Conservation (phyloP, 2,329 filamentous ascomycete genomes). For the Penicillium polonicum region DNA sequence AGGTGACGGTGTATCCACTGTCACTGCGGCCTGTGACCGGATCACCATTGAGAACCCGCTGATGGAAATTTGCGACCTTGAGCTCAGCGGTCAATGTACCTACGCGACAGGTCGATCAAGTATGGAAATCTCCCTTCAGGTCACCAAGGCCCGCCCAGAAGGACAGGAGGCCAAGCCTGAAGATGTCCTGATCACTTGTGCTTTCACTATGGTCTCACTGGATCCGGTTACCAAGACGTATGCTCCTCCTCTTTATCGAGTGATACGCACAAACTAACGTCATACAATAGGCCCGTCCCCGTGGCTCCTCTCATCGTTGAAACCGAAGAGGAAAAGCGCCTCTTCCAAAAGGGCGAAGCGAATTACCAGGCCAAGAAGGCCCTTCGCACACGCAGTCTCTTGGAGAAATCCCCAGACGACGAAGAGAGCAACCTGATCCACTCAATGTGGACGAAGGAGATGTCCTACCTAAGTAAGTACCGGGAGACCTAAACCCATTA, state of each 20-base stretch:
- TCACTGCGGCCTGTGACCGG: constrained; percentile 63
- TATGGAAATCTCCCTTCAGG: constrained; percentile 71
- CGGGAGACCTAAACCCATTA: neutral
- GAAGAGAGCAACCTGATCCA: constrained; percentile 71
- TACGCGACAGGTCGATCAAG: constrained; percentile 72
- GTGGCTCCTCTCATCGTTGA: constrained; percentile 62
- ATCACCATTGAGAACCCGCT: constrained; percentile 69
- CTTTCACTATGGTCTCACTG: constrained; percentile 75
- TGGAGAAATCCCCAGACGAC: constrained; percentile 67
- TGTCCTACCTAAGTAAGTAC: constrained; percentile 58
- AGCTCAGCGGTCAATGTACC: constrained; percentile 67
- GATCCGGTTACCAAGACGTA: constrained; percentile 66
- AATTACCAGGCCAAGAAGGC: constrained; percentile 68
- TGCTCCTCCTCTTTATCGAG: constrained; percentile 8
- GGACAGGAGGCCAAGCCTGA: constrained; percentile 57
- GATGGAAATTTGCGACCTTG: constrained; percentile 74
- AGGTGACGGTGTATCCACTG: constrained; percentile 62
- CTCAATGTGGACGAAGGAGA: constrained; percentile 68
- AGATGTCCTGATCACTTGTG: constrained; percentile 68
- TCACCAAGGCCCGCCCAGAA: constrained; percentile 63
- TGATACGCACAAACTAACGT: constrained; percentile 9
- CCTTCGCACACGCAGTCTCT: constrained; percentile 58
- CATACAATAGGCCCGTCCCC: constrained; percentile 53
- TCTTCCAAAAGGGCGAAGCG: constrained; percentile 63
- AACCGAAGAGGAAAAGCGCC: constrained; percentile 62